Conservation (phyloP, 306 rosid genomes). For the Datisca glomerata region DNA sequence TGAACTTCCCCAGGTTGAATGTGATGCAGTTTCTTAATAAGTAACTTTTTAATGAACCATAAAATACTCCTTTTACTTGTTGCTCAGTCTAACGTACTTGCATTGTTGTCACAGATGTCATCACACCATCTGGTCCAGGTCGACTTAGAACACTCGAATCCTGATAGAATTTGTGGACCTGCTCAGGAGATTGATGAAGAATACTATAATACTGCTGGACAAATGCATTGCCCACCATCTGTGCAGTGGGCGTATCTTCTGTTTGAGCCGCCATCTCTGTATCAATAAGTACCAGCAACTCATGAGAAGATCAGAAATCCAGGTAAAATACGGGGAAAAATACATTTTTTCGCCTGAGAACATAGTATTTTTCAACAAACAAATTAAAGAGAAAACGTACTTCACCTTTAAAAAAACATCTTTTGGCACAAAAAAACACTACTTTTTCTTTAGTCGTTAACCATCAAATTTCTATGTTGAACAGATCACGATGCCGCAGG, state of each 20-base stretch:
- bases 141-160: slow-evolving; percentile 66
- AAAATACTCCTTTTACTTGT: too few species aligned
- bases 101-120: slow-evolving; percentile 71
- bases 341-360: too few species aligned
- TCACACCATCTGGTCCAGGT: slow-evolving; percentile 50
- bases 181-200: slow-evolving; percentile 65
- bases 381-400: too few species aligned
- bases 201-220: slow-evolving; percentile 62
- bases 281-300: neutral
- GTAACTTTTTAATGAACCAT: too few species aligned
- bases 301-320: neutral
- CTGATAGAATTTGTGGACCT: slow-evolving; percentile 56
- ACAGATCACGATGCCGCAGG: too few species aligned
- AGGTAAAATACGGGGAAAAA: too few species aligned
- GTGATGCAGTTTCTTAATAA: too few species aligned
- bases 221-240: slow-evolving; percentile 48
- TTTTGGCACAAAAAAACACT: neutral
- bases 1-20: too few species aligned
- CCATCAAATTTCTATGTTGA: neutral
- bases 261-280: slow-evolving; percentile 47
- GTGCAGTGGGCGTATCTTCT: slow-evolving; percentile 15
- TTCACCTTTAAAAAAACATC: too few species aligned
- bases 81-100: slow-evolving; percentile 55
- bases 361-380: too few species aligned
- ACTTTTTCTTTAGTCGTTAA: neutral